These are phyloP conservation scores for Mallotus japonicus DNA, from an alignment of 441 rosid genomes.

Conservation along the genomic window DNA sequence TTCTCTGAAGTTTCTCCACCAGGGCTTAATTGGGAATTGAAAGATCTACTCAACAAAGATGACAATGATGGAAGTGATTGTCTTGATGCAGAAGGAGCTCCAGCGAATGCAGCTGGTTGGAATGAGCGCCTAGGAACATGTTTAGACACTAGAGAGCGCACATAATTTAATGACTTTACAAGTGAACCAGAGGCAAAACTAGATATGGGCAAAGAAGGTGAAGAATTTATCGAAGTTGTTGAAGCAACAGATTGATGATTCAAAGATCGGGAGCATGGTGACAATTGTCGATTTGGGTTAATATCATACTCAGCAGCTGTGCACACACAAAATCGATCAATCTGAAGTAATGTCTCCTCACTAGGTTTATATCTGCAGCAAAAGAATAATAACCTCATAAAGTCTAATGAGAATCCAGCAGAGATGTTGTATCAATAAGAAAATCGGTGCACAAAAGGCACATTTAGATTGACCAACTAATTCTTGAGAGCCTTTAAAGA, in stretches of 20 bases:
- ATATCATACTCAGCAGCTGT: conserved; percentile 73
- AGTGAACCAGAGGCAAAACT: conserved; percentile 82
- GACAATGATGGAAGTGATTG: conserved; percentile 76
- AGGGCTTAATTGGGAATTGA: conserved; percentile 76
- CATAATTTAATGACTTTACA: conserved; percentile 93
- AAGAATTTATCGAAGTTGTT: conserved; percentile 44
- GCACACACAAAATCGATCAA: conserved; percentile 82
- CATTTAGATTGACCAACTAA: background rate
- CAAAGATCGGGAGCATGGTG: conserved; percentile 49
- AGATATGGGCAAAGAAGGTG: conserved; percentile 75
- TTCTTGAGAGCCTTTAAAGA: background rate
- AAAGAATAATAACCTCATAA: conserved; percentile 24
- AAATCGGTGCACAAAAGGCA: background rate
- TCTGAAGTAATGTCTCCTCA: conserved; percentile 88
- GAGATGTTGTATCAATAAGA: conserved; percentile 1
- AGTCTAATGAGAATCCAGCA: conserved; percentile 20
- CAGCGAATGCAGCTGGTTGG: conserved; percentile 88
- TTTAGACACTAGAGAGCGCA: conserved; percentile 87
- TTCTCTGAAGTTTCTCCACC: conserved; percentile 64
- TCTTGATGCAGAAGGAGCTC: conserved; percentile 73
- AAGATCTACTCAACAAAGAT: conserved; percentile 81
- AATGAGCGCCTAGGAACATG: conserved; percentile 84
- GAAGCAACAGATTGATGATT: conserved; percentile 45
- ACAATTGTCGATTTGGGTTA: conserved; percentile 51
- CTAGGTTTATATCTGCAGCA: conserved; percentile 88